A percentile compares a stretch with the other conserved stretches of the same genome.
Evolutionary conservation across 331 rosid species (phyloP).

Genomic region (Quercus tomentella): DNA sequence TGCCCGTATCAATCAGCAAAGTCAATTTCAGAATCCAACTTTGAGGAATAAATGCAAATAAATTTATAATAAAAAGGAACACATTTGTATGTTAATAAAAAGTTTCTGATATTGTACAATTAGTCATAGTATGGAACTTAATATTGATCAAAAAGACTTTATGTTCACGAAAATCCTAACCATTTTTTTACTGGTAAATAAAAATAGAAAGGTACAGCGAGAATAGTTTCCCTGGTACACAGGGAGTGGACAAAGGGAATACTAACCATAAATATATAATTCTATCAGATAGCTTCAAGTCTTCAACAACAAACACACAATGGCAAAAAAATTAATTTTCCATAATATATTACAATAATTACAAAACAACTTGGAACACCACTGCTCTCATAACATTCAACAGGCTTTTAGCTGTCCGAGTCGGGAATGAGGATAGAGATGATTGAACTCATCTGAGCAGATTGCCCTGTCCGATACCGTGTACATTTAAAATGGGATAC

Average conservation of each 20-base stretch:
- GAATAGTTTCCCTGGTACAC: no score
- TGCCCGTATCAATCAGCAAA: conserved; percentile 14
- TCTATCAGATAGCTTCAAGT: not conserved
- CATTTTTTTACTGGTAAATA: no score
- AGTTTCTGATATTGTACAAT: not conserved
- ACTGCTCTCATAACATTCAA: no score
- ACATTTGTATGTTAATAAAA: not conserved
- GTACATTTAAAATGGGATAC: not conserved
- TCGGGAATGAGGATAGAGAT: no score
- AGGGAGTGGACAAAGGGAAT: not conserved
- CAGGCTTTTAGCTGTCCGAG: no score
- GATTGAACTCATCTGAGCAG: no score
- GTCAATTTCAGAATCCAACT: not conserved
- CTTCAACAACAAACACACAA: not conserved
- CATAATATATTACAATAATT: no score
- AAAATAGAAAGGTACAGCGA: no score
- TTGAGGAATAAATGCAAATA: not conserved
- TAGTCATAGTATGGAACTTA: not conserved
- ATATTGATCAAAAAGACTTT: not conserved
- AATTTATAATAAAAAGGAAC: not conserved
- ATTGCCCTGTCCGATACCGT: no score
- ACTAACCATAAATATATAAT: not conserved
- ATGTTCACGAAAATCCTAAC: not conserved
- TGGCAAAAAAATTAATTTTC: no score
- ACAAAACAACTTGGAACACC: no score